These are phyloP conservation scores for Camillea tinctor DNA, from an alignment of 2,329 filamentous ascomycete genomes.

Conservation along the genomic window DNA sequence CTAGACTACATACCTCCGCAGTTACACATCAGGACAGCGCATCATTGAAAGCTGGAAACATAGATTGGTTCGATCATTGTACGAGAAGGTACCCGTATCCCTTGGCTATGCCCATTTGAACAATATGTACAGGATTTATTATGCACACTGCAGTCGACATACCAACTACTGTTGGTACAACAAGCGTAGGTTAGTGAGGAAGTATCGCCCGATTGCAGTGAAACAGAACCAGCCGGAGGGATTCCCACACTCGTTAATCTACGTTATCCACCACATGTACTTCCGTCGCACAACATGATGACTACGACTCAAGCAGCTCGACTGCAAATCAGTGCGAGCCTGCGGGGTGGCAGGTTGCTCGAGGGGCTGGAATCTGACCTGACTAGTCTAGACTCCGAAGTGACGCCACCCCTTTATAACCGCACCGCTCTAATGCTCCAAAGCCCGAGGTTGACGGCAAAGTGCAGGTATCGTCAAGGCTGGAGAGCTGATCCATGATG, in stretches of 20 bases:
- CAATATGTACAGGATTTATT: conserved; percentile 21
- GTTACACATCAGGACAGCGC: conserved; percentile 23
- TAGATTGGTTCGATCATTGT: conserved; percentile 21
- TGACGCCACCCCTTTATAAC: conserved; percentile 23
- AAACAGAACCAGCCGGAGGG: conserved; percentile 26
- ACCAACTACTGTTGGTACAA: conserved; percentile 24
- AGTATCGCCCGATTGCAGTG: conserved; percentile 31
- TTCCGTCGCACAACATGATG: conserved; percentile 27
- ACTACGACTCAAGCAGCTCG: conserved; percentile 24
- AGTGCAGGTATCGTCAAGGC: conserved; percentile 25
- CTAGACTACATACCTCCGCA: conserved; percentile 22
- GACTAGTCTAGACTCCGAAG: conserved; percentile 23
- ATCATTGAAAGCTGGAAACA: conserved; percentile 16
- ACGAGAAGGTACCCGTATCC: conserved; percentile 18
- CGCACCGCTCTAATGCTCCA: conserved; percentile 18
- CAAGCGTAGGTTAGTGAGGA: conserved; percentile 22
- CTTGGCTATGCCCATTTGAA: conserved; percentile 26
- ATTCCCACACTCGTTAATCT: conserved; percentile 30
- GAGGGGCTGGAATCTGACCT: conserved; percentile 24
- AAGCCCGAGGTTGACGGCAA: conserved; percentile 27
- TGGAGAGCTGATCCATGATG: conserved; percentile 19
- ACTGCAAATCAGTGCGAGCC: conserved; percentile 25
- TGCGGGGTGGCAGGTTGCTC: conserved; percentile 24
- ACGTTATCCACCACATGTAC: conserved; percentile 24
- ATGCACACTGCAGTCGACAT: conserved; percentile 27